Evolutionary conservation across 495 filamentous ascomycete species (phyloP).

Genomic region (Aspergillus funiculosus): DNA sequence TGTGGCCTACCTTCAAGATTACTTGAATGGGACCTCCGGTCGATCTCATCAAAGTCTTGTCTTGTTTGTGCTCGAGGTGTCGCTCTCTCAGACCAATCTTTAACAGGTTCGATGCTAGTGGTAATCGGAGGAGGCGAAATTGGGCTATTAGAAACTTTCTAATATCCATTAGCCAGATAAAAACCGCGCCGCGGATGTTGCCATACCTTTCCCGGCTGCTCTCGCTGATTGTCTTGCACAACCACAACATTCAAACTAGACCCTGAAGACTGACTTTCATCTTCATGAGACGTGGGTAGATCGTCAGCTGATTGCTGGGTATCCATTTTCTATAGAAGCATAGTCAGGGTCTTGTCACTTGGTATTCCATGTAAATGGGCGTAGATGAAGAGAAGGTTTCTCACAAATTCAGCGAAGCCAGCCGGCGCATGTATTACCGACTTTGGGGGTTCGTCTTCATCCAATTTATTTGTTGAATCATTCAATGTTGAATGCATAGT

Average conservation of each 20-base stretch:
- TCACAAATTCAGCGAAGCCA: slow-evolving; percentile 72
- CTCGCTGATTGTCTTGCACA: slow-evolving; percentile 14
- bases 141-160: slow-evolving; percentile 33
- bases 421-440: slow-evolving; percentile 86
- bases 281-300: background rate
- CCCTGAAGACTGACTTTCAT: background rate
- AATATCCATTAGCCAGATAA: slow-evolving; percentile 10
- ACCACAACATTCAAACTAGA: background rate
- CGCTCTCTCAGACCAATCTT: slow-evolving; percentile 59
- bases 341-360: background rate
- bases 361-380: background rate
- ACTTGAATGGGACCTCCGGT: slow-evolving; percentile 43
- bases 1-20: slow-evolving; percentile 62
- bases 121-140: slow-evolving; percentile 60
- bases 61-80: slow-evolving; percentile 81
- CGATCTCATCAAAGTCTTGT: slow-evolving; percentile 58
- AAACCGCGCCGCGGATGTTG: background rate
- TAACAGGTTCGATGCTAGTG: slow-evolving; percentile 60
- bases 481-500: slow-evolving; percentile 53
- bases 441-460: slow-evolving; percentile 64
- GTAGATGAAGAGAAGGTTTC: slow-evolving; percentile 22
- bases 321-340: background rate
- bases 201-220: slow-evolving; percentile 17
- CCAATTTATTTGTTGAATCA: slow-evolving; percentile 44
- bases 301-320: background rate